Percentiles rank a stretch among this genome's conserved stretches.
Conservation (phyloP, 257 asterid genomes). For the Petunia secreta region DNA sequence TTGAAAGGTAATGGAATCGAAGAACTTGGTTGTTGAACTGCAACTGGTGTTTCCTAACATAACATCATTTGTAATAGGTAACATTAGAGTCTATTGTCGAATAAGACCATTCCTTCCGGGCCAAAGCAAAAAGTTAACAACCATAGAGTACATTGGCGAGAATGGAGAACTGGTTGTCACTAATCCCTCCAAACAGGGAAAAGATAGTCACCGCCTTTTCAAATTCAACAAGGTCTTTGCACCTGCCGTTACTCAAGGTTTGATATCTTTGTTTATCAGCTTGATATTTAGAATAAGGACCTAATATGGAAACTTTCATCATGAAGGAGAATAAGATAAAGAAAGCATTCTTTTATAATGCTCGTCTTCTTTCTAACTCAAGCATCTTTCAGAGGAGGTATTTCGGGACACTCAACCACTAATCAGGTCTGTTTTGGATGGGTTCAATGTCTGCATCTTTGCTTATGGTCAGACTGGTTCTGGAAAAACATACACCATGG, state of each 20-base stretch:
- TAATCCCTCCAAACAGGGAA: conserved; percentile 87
- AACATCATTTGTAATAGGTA: conserved; percentile 52
- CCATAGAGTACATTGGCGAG: conserved; percentile 85
- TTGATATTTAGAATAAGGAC: not conserved
- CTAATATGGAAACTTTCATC: conserved; percentile 13
- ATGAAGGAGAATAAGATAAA: conserved; percentile 1
- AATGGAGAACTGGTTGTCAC: conserved; percentile 85
- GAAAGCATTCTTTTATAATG: not conserved
- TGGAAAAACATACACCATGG: conserved; percentile 97
- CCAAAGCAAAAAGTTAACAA: conserved; percentile 68
- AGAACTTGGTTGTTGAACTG: not conserved
- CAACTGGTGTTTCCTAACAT: conserved; percentile 20
- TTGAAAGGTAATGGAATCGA: conserved; percentile 67
- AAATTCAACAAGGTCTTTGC: conserved; percentile 88
- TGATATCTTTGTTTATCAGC: conserved; percentile 24
- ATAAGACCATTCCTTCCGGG: conserved; percentile 86
- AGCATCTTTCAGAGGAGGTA: conserved; percentile 68
- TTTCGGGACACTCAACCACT: conserved; percentile 86
- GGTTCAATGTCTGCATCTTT: conserved; percentile 92
- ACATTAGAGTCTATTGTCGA: conserved; percentile 91
- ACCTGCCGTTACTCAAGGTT: conserved; percentile 89
- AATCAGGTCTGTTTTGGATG: conserved; percentile 94
- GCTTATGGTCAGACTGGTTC: conserved; percentile 99
- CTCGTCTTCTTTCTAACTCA: not conserved
- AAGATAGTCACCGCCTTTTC: conserved; percentile 84